Percentiles rank a stretch among this genome's conserved stretches.
Conservation (phyloP, 345 rosid genomes). For the Hibiscus syriacus region DNA sequence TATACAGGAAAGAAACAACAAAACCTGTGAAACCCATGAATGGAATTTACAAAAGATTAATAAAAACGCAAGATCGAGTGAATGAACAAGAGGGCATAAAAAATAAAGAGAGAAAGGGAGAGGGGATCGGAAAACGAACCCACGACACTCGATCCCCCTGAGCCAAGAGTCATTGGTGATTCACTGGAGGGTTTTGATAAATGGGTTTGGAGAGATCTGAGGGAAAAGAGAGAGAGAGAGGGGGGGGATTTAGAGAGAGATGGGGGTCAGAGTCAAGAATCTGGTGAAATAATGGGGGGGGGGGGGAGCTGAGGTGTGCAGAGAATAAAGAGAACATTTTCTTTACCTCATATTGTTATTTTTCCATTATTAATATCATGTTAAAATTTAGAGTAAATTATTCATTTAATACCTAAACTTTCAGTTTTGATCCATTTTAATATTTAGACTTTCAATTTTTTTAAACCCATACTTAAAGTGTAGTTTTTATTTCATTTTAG, state of each 20-base stretch:
- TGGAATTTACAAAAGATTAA: not conserved
- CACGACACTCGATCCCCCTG: conserved; percentile 84
- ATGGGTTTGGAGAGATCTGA: conserved; percentile 38
- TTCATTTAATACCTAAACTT: too few relatives aligned
- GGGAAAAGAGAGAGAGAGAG: conserved; percentile 3
- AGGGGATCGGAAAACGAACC: conserved; percentile 28
- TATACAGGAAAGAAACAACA: not conserved
- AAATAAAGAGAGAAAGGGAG: not conserved
- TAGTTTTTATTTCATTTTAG: too few relatives aligned
- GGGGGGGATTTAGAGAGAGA: not conserved
- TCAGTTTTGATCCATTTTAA: too few relatives aligned
- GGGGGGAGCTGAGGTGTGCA: not conserved
- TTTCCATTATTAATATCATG: too few relatives aligned
- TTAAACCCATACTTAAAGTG: too few relatives aligned
- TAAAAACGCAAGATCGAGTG: conserved; percentile 20
- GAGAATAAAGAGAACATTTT: not conserved
- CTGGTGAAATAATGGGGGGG: not conserved
- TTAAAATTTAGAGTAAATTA: too few relatives aligned
- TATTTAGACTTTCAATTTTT: too few relatives aligned
- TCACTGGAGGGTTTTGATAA: conserved; percentile 1
- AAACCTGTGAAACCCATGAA: conserved; percentile 1
- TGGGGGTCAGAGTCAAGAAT: not conserved
- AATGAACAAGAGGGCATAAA: not conserved
- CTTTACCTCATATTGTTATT: too few relatives aligned
- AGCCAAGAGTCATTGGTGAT: conserved; percentile 71